Base-by-base conservation (phyloP, 257 asterid genomes). In the Catharanthus roseus region DNA sequence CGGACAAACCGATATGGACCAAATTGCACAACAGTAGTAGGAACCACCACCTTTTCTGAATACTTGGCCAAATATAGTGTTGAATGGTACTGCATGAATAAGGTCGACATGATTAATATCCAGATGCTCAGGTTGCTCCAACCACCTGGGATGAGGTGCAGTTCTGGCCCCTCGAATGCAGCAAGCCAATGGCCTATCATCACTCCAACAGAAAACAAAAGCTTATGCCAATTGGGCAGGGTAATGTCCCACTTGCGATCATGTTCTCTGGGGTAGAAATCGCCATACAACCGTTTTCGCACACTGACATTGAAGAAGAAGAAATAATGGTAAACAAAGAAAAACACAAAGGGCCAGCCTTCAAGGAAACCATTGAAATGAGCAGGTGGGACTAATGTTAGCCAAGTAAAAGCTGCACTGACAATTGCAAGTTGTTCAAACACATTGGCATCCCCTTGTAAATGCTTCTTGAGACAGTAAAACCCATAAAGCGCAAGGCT, bases 341-440 rank as follows among this genome's bases (percentile, higher is more conserved):
- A 91, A 88, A 91, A 95, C 70, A 89, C 93, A 58, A 89, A 79
- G 68, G 99, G 97, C 97, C 97, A 95, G 3, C 99, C 97, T 80
- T 95, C 96, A 47, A 95, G 96, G 78, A 91, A 95, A 54, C 99
- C 99, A 76, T 89, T 95, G 79, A 88, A 91, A 80, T 88, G 90
- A 1, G 99, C 99, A 21, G 97, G 96, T 0, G 97, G 97, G 19
- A 88, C 99, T 50, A 91, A 70, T 9, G 96, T 95, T 2, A 95
- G 83, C 99, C 99, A 95, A 4, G 97, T 91, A 85, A 95, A 85
- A 26, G 92, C 76, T 19, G 97, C 83, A 5, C 96, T 95, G 55
- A 91, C 86, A 13, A 95, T 69, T 47, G 85, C 86, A 57, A 95
- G 81, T 38, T 95, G 97, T 77, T 91, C 87, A 29, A 83, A 45